Evolutionary conservation across 2,329 filamentous ascomycete genomes (phyloP).

Genomic region (Alternaria panax): DNA sequence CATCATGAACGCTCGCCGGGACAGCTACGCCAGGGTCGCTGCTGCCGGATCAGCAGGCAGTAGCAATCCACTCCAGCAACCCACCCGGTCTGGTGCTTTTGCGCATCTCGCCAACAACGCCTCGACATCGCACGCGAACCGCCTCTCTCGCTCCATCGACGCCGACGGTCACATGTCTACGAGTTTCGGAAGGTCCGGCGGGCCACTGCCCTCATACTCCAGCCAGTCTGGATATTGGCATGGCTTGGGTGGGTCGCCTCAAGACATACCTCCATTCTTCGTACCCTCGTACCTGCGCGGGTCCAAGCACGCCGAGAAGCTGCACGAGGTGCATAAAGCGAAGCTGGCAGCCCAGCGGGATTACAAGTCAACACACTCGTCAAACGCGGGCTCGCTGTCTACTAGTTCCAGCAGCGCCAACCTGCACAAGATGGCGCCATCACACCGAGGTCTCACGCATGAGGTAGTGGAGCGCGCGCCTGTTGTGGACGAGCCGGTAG

Average conservation of each 20-base stretch:
- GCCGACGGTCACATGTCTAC: conserved; percentile 57
- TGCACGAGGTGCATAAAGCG: conserved; percentile 73
- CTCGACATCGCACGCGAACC: conserved; percentile 36
- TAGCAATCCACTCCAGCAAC: conserved; percentile 43
- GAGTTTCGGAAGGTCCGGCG: conserved; percentile 53
- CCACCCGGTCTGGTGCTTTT: conserved; percentile 55
- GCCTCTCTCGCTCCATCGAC: conserved; percentile 54
- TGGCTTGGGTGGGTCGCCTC: conserved; percentile 30
- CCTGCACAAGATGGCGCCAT: conserved; percentile 67
- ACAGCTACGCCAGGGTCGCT: conserved; percentile 67
- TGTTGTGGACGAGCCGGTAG: conserved; percentile 63
- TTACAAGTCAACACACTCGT: conserved; percentile 53
- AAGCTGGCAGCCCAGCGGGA: conserved; percentile 61
- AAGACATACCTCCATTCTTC: conserved; percentile 67
- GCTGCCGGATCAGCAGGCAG: conserved; percentile 55
- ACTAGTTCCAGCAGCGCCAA: conserved; percentile 65
- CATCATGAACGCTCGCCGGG: conserved; percentile 23
- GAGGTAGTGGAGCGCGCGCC: conserved; percentile 82
- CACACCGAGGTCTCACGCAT: conserved; percentile 80
- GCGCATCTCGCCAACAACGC: conserved; percentile 64
- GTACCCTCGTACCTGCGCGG: conserved; percentile 82
- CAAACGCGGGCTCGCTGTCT: conserved; percentile 58
- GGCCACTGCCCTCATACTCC: conserved; percentile 55
- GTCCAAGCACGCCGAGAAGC: conserved; percentile 77
- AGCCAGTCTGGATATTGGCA: conserved; percentile 55